A percentile compares a stretch with the other conserved stretches of the same genome.
Conservation (phyloP, 1,139 yeast genomes). For the Saccharomyces hybrid region DNA sequence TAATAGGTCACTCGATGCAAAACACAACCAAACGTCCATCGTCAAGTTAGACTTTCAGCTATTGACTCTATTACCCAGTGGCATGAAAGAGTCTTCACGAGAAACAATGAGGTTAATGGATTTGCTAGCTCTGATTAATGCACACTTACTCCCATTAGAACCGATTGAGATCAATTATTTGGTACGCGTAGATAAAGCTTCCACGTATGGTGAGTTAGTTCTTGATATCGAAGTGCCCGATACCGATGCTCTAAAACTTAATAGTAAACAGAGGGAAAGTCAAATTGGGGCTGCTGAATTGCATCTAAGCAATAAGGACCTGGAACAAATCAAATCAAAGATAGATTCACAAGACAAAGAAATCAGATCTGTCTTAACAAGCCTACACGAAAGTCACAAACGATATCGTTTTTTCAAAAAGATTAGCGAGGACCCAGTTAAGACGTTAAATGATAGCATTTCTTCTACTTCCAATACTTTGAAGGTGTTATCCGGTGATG, state of each 20-base stretch:
- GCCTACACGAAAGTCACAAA: constrained; percentile 48
- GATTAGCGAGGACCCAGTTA: constrained; percentile 63
- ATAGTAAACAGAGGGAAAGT: background rate
- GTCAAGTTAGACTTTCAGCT: background rate
- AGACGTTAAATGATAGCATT: constrained; percentile 59
- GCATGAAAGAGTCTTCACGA: background rate
- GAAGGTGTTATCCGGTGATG: constrained; percentile 65
- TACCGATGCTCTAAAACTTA: background rate
- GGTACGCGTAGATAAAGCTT: constrained; percentile 58
- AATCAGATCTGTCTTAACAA: background rate
- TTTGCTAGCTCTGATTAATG: constrained; percentile 30
- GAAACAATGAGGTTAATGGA: constrained; percentile 18
- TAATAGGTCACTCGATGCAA: background rate
- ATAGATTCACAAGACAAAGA: background rate
- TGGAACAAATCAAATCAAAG: constrained; percentile 2
- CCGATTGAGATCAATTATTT: constrained; percentile 67
- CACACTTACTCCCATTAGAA: constrained; percentile 53
- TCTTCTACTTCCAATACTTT: constrained; percentile 63
- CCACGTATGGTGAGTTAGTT: constrained; percentile 71
- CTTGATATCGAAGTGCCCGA: constrained; percentile 51
- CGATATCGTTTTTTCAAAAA: constrained; percentile 61
- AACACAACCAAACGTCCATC: background rate
- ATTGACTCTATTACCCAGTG: background rate
- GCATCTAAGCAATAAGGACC: background rate
- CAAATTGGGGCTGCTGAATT: background rate